These are phyloP conservation scores for Gossypium gossypioides DNA, from an alignment of 441 rosid species.

Conservation along the genomic window DNA sequence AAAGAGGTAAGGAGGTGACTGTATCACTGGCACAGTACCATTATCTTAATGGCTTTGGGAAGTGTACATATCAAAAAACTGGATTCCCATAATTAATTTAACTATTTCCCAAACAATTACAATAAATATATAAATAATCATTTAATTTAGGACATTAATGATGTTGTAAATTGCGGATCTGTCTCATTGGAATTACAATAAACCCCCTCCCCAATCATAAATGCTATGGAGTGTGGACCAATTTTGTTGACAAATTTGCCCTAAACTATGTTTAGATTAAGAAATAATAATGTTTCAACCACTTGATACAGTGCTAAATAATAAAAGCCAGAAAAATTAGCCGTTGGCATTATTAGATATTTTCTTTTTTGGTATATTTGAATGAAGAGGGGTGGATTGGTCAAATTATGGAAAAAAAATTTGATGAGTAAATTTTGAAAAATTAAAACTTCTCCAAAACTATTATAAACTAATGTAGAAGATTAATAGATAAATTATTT, in stretches of 20 bases:
- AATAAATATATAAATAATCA: not conserved
- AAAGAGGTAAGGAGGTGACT: slow-evolving; percentile 13
- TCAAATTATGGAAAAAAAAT: not conserved
- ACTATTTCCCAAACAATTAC: slow-evolving; percentile 24
- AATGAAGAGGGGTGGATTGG: too few relatives aligned
- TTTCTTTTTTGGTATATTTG: not conserved
- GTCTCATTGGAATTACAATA: slow-evolving; percentile 11
- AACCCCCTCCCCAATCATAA: slow-evolving; percentile 17
- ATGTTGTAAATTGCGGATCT: slow-evolving; percentile 9
- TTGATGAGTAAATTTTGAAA: too few relatives aligned
- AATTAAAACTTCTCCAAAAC: too few relatives aligned
- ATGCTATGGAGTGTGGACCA: not conserved
- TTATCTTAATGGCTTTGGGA: slow-evolving; percentile 27
- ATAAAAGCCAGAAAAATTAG: not conserved
- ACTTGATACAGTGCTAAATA: not conserved
- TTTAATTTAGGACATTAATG: slow-evolving; percentile 2
- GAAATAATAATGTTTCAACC: not conserved
- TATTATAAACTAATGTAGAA: too few relatives aligned
- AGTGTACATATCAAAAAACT: slow-evolving; percentile 21
- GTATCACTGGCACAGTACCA: slow-evolving; percentile 15
- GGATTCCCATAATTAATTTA: slow-evolving; percentile 26
- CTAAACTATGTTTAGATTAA: not conserved
- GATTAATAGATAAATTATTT: too few relatives aligned
- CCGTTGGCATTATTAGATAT: not conserved
- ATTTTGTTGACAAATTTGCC: slow-evolving; percentile 12